Conservation (phyloP, 306 rosid species). For the Rosa persica region DNA sequence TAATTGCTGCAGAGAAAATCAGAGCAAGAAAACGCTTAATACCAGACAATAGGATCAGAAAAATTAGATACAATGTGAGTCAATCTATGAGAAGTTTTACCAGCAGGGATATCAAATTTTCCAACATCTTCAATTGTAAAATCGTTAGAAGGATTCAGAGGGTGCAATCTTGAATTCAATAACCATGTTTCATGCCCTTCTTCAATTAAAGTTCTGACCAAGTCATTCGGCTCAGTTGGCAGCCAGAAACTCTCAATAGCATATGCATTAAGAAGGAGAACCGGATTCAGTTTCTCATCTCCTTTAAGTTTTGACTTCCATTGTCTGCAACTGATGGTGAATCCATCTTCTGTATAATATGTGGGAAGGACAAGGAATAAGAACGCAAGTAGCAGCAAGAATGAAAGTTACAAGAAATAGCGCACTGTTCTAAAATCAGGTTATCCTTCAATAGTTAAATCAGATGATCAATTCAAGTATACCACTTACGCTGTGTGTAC, state of each 20-base stretch:
- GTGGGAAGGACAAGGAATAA: not conserved
- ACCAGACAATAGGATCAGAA: not conserved
- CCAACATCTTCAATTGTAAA: constrained; percentile 43
- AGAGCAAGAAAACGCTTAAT: not conserved
- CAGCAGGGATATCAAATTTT: constrained; percentile 40
- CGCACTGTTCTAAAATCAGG: not conserved
- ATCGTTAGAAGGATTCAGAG: constrained; percentile 24
- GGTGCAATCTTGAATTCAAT: constrained; percentile 32
- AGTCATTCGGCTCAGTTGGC: constrained; percentile 40
- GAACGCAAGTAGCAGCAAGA: constrained; percentile 8
- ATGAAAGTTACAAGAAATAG: not conserved
- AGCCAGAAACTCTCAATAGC: constrained; percentile 32
- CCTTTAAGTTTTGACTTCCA: constrained; percentile 17
- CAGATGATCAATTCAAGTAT: not conserved
- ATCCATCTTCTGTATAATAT: constrained; percentile 32
- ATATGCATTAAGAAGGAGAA: constrained; percentile 41
- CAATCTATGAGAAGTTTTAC: constrained; percentile 12
- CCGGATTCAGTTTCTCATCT: constrained; percentile 19
- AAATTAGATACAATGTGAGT: not conserved
- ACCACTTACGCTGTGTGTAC: not conserved
- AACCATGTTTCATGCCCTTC: constrained; percentile 39
- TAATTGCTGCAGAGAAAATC: constrained; percentile 21
- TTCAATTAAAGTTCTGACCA: constrained; percentile 33
- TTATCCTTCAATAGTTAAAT: not conserved
- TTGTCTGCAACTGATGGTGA: constrained; percentile 27